These are phyloP conservation scores for Prototheca wickerhamii DNA, from an alignment of 163 green algal species.

Conservation along the genomic window DNA sequence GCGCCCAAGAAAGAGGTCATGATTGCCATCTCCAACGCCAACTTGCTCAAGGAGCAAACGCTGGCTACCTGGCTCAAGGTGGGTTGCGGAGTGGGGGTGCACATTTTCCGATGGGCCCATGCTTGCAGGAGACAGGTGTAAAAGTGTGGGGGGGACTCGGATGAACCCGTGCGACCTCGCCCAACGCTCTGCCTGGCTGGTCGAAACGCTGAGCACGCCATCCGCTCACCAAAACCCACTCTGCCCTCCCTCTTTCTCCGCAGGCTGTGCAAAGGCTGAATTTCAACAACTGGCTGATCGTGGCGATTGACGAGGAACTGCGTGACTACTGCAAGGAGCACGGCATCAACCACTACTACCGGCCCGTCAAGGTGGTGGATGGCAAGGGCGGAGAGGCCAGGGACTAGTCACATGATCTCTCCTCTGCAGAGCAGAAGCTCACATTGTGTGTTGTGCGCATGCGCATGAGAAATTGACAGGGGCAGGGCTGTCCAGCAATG, in stretches of 20 bases:
- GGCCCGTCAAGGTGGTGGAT: slow-evolving; percentile 11
- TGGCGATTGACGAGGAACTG: slow-evolving; percentile 74
- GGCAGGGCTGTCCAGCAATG: too few species aligned
- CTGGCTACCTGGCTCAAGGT: slow-evolving; percentile 63
- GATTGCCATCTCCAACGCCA: slow-evolving; percentile 69
- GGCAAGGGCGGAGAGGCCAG: background rate
- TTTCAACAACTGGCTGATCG: slow-evolving; percentile 68
- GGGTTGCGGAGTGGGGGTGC: too few species aligned
- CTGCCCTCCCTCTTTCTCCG: background rate
- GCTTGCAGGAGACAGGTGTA: too few species aligned
- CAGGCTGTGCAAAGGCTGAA: slow-evolving; percentile 17
- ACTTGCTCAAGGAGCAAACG: slow-evolving; percentile 54
- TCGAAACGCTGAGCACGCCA: too few species aligned
- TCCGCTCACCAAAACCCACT: too few species aligned
- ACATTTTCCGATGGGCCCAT: too few species aligned
- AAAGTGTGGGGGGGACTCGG: too few species aligned
- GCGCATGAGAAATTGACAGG: too few species aligned
- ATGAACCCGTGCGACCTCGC: too few species aligned
- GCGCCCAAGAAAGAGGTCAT: slow-evolving; percentile 50
- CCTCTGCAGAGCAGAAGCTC: too few species aligned
- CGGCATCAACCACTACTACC: slow-evolving; percentile 40
- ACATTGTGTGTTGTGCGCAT: too few species aligned
- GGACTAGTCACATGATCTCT: background rate
- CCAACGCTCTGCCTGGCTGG: background rate
- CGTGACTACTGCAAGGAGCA: slow-evolving; percentile 27